Conservation (phyloP, 768 basidiomycete genomes). For the Melanogaster broomeanus region DNA sequence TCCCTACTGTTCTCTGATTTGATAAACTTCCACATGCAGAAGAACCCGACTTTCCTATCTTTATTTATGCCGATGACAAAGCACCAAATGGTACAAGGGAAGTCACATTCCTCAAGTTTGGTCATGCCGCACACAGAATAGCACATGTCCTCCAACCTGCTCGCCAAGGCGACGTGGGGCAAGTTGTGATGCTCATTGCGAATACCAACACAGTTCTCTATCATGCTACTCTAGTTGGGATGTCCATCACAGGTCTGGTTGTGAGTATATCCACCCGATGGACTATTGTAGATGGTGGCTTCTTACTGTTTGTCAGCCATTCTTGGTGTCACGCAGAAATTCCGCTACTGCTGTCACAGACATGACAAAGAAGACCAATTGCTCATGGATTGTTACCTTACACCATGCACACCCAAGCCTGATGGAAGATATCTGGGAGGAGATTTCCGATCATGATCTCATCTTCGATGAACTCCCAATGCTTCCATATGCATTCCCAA, state of each 20-base stretch:
- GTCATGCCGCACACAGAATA: slow-evolving; percentile 1
- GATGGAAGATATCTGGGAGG: neutral
- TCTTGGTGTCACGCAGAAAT: slow-evolving; percentile 37
- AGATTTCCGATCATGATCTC: neutral
- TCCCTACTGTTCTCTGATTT: neutral
- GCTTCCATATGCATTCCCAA: slow-evolving; percentile 31
- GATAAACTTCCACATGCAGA: slow-evolving; percentile 10
- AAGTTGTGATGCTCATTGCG: slow-evolving; percentile 29
- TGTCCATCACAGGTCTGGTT: no score
- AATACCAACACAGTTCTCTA: neutral
- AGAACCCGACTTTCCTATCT: slow-evolving; percentile 13
- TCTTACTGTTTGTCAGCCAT: slow-evolving; percentile 9
- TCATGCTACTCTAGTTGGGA: no score
- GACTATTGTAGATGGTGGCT: no score
- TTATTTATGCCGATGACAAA: slow-evolving; percentile 7
- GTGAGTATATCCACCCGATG: neutral
- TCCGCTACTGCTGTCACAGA: slow-evolving; percentile 34
- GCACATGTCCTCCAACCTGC: slow-evolving; percentile 10
- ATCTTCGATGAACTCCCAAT: neutral
- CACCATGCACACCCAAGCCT: neutral
- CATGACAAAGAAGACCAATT: slow-evolving; percentile 3
- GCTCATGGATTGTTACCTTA: neutral
- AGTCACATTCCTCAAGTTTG: slow-evolving; percentile 2
- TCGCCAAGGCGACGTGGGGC: slow-evolving; percentile 9
- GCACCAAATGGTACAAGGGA: slow-evolving; percentile 7